phyloP scores from a whole-genome alignment of 176 grass and related monocot species.

The Dendrocalamus sinicus region DNA sequence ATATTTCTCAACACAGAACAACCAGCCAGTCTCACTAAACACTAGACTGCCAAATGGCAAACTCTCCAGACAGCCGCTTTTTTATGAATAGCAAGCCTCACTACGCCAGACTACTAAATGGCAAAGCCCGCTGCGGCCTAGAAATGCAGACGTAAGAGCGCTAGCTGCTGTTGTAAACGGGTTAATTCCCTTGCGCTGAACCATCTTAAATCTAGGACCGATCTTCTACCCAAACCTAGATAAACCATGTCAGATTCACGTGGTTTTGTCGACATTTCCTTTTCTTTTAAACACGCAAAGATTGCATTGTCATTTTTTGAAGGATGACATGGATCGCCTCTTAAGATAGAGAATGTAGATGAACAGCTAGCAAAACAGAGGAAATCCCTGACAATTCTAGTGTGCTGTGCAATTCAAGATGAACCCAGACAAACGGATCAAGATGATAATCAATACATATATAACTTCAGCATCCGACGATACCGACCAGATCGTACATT shows the following conservation, averaged over 20 bases:
- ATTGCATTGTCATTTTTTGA: neutral
- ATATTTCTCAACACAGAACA: no score
- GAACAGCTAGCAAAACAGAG: neutral
- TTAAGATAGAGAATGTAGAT: neutral
- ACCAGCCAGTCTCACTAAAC: no score
- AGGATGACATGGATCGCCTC: neutral
- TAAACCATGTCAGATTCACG: no score
- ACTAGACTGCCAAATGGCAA: no score
- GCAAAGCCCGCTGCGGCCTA: no score
- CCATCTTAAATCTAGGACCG: neutral
- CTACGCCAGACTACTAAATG: no score
- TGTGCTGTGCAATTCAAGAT: neutral
- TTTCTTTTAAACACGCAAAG: neutral
- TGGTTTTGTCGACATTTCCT: no score
- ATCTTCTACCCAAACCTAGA: neutral
- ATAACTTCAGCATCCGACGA: neutral
- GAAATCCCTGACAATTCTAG: neutral
- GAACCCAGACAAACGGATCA: neutral
- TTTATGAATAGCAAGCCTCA: no score
- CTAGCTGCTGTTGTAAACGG: no score
- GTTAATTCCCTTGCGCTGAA: no score
- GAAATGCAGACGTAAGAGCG: no score
- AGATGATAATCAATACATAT: neutral
- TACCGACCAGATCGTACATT: neutral
- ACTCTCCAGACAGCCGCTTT: no score